Base-by-base conservation (phyloP, 352 stramenopile species). In the Globisporangium carolinianum region DNA sequence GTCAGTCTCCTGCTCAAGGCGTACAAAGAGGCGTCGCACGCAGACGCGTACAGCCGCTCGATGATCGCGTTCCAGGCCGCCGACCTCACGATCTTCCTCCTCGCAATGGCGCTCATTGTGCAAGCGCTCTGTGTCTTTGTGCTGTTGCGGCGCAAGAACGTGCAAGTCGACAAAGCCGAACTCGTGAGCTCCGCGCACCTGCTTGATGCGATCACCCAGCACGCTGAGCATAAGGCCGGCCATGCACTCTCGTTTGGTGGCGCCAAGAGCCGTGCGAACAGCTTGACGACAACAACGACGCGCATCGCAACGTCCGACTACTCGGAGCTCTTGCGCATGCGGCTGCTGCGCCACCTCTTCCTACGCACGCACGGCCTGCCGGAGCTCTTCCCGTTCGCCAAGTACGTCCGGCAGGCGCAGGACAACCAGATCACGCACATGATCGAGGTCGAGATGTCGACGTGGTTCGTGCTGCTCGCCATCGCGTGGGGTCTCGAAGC, bases 341-440 rank as follows among this genome's bases (percentile, higher is more conserved):
- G 76, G 47, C 41, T 85, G 4, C 60, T 84, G 50, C 69, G 74
- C 9, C 66, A 76, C 49, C 63, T 81, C 6, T 86, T 86, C 43
- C 58, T 86, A 6, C 56, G 55, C 4, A 63, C 58, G 6, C 79
- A 81, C 46, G 67, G 65, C 5, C 59, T 86, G 0, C 76, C 76
- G 0, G 66, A 84, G 52, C 66, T 86, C 7, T 81, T 81, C 32
- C 77, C 82, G 9, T 91, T 87, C 59, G 74, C 74, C 59, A 91
- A 91, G 62, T 91, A 91, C 60, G 47, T 91, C 7, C 71, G 75
- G 50, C 75, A 84, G 8, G 79, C 76, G 4, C 82, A 89, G 65
- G 79, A 85, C 12, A 87, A 79, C 61, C 77, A 92, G 59, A 88
- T 92, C 55, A 84, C 71, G 14, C 72, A 92, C 59, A 82, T 92